Base-by-base conservation (phyloP, 768 basidiomycete genomes). In the Brasilioporus rufonigricans region DNA sequence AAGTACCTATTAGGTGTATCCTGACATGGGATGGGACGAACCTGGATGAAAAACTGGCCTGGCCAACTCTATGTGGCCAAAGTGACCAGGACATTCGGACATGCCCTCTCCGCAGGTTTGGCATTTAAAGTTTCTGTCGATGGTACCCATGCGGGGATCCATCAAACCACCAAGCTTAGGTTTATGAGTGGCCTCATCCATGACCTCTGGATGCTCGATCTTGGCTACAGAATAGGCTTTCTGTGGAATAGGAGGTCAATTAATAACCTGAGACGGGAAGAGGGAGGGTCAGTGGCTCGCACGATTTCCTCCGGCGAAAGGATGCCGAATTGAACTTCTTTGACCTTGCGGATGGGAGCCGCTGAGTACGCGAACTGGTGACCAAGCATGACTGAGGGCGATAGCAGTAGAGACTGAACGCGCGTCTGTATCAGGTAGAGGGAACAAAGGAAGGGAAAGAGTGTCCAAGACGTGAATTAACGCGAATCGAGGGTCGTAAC, bases 91-190 rank as follows among this genome's bases (percentile, higher is more conserved):
- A 76, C 97, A 99, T 71, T 98, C 97, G 18, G 93, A 88, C 95
- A 98, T 98, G n/a, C 95, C 96, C 80, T 99, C 97, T 61, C 94
- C 95, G 72, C 97, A 98, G 27, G 97, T 98, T 77, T 98, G 94
- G 71, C 97, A 99, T 77, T 98, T 98, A 77, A 96, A 95, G 71
- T 95, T 94, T 62, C 93, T 81, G 78, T 95, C 93, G 64, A 95
- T 96, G 27, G 93, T 99, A 36, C 97, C 97, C 89, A 98, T 93
- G 56, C 93, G 85, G 48, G 95, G 93, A 76, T 99, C 97, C 89
- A 96, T 96, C 67, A 99, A 77, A 44, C 97, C 97, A 45, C 93
- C 94, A 24, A 85, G 77, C 76, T 97, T 98, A 24, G 92, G 91
- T 67, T 87, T 89, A 66, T 89, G 89, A 1, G 86, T 91, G 19